phyloP scores from a whole-genome alignment of 345 rosid species.

The Triadica sebifera region DNA sequence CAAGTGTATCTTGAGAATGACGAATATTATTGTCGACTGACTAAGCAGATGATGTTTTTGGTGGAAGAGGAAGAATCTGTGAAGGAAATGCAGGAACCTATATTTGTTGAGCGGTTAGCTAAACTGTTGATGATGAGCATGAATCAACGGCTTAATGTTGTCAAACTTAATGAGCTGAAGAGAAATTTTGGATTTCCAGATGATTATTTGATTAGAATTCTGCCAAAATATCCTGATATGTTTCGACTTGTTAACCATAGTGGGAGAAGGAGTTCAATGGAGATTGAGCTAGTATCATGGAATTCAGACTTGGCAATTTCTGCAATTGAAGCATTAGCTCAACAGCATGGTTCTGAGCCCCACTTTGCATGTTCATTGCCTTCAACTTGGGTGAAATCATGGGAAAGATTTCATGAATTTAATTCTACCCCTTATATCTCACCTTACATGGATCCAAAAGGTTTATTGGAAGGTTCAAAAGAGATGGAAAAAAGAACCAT shows the following conservation, averaged over 20 bases:
- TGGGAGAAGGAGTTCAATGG: conserved; percentile 91
- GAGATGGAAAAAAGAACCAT: conserved; percentile 79
- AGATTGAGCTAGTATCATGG: conserved; percentile 82
- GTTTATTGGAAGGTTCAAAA: conserved; percentile 51
- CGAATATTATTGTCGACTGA: conserved; percentile 62
- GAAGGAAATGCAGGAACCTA: conserved; percentile 64
- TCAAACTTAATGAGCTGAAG: conserved; percentile 66
- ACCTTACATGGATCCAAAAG: conserved; percentile 49
- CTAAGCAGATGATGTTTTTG: conserved; percentile 67
- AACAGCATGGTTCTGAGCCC: conserved; percentile 48
- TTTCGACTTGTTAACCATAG: conserved; percentile 61
- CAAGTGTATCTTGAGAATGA: conserved; percentile 57
- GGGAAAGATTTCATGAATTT: conserved; percentile 71
- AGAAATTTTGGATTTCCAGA: conserved; percentile 77
- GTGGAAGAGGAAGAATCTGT: conserved; percentile 78
- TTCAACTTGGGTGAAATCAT: conserved; percentile 66
- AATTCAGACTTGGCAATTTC: conserved; percentile 66
- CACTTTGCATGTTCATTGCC: conserved; percentile 66
- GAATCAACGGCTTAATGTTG: conserved; percentile 69
- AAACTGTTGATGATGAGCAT: conserved; percentile 82
- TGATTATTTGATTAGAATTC: conserved; percentile 74
- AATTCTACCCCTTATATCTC: conserved; percentile 72
- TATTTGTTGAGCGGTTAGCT: conserved; percentile 51
- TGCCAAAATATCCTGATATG: conserved; percentile 57
- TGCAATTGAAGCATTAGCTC: conserved; percentile 61